Evolutionary conservation across 768 basidiomycete species (phyloP), one percentile per base, ranked within the genome.

Genomic region (Pisolithus sp.): DNA sequence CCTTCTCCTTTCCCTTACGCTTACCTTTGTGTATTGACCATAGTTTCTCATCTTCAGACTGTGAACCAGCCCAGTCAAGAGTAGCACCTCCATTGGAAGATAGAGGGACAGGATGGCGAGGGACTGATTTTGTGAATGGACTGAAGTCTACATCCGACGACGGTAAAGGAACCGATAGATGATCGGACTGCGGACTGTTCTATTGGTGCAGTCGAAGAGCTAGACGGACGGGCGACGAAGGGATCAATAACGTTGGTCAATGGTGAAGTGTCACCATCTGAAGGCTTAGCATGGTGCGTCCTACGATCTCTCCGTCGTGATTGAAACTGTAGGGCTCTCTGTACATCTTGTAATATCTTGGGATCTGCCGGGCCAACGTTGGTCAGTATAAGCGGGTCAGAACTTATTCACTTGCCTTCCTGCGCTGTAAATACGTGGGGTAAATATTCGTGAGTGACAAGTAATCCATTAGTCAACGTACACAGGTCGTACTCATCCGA

Each of bases 401-500:
- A 30, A 13, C 48, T 41, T 37, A 30, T 53, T 47, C 21, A 69
- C 73, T 72, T 76, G 76, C 87, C 87, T 80, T 89, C 86, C 43
- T 85, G 85, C 48, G 87, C 87, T 89, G 55, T 17, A 58, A 47
- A 46, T 7, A n/a, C n/a, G 9, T 3, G 41, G 43, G 9, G 52
- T 47, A 49, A 24, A 20, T 47, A 23, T 39, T 24, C 57, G 48
- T 50, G 20, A 50, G 49, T 53, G 41, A 36, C 50, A 10, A 39
- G 38, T 24, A 42, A 31, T 36, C 7, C 31, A 57, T 15, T 51
- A 53, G 42, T 49, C 30, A 39, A 76, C 85, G 71, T 63, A 89
- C 87, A 79, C 54, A 89, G 71, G 62, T 89, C 84, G 62, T 87
- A 89, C 67, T 89, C 87, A 55, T 89, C 81, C 1, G 85, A 85